These are phyloP conservation scores for Paramecium pentaurelia DNA, from an alignment of 73 alveolate species.

Conservation along the genomic window DNA sequence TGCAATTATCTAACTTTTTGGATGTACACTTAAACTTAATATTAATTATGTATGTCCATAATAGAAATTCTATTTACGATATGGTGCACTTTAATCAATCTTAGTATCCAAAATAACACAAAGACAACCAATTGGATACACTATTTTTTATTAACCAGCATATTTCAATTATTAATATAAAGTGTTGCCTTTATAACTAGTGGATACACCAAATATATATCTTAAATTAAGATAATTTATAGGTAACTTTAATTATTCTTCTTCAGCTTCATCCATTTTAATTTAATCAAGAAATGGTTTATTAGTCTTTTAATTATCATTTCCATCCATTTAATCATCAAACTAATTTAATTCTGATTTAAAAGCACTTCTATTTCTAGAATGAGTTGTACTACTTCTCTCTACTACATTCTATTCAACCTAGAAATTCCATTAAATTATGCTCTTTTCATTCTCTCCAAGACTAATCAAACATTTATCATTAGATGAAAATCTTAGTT, in stretches of 20 bases:
- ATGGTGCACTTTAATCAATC: constrained; percentile 3
- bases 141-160: background rate
- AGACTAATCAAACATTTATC: constrained; percentile 82
- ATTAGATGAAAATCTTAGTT: constrained; percentile 78
- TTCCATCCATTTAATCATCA: background rate
- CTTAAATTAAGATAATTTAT: constrained; percentile 81
- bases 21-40: constrained; percentile 91
- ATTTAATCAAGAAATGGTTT: background rate
- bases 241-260: constrained; percentile 68
- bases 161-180: background rate
- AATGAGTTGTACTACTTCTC: constrained; percentile 19
- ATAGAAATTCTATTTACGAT: constrained; percentile 81
- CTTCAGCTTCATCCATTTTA: constrained; percentile 30
- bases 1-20: constrained; percentile 85
- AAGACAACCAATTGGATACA: background rate
- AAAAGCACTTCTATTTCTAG: background rate
- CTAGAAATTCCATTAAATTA: constrained; percentile 87
- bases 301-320: constrained; percentile 1
- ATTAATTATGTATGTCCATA: constrained; percentile 88
- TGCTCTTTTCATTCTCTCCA: constrained; percentile 95
- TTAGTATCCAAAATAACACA: background rate
- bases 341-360: background rate
- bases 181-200: background rate
- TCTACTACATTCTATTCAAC: constrained; percentile 26
- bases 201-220: constrained; percentile 82